Evolutionary conservation across 371 early-diverging fungal genomes (phyloP).

Genomic region (Rhizomucor miehei): DNA sequence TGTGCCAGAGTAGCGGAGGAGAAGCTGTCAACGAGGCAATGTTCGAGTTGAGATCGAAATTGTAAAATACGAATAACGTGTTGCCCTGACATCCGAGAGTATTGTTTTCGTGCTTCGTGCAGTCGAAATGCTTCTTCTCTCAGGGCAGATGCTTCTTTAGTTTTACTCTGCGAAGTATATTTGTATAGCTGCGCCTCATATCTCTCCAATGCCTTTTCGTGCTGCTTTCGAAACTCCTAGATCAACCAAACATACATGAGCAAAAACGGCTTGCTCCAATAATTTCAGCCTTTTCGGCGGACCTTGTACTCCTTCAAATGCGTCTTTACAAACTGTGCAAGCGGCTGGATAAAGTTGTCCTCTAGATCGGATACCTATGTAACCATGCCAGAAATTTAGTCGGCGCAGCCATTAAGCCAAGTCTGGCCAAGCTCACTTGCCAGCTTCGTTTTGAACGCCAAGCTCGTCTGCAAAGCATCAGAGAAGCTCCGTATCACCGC

Average conservation of each 20-base stretch:
- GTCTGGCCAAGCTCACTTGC: conserved; percentile 20
- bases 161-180: conserved; percentile 56
- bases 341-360: conserved; percentile 59
- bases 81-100: conserved; percentile 52
- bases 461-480: conserved; percentile 53
- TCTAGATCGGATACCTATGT: conserved; percentile 54
- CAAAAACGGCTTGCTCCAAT: background rate
- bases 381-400: conserved; percentile 2
- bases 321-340: conserved; percentile 58
- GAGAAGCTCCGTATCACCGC: conserved; percentile 48
- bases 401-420: conserved; percentile 8
- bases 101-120: conserved; percentile 64
- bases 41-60: conserved; percentile 40
- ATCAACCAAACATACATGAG: background rate
- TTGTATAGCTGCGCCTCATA: conserved; percentile 64
- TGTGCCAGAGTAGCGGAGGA: conserved; percentile 36
- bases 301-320: conserved; percentile 40
- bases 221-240: conserved; percentile 53
- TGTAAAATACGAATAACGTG: conserved; percentile 43
- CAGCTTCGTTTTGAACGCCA: conserved; percentile 56
- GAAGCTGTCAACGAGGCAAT: conserved; percentile 37
- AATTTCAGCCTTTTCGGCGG: background rate
- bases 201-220: conserved; percentile 57
- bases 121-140: conserved; percentile 70
- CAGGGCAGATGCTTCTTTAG: conserved; percentile 65